Evolutionary conservation across 1,284 basidiomycete species (phyloP), one percentile per base, ranked within the genome.

Genomic region (Puccinia brachypodii): DNA sequence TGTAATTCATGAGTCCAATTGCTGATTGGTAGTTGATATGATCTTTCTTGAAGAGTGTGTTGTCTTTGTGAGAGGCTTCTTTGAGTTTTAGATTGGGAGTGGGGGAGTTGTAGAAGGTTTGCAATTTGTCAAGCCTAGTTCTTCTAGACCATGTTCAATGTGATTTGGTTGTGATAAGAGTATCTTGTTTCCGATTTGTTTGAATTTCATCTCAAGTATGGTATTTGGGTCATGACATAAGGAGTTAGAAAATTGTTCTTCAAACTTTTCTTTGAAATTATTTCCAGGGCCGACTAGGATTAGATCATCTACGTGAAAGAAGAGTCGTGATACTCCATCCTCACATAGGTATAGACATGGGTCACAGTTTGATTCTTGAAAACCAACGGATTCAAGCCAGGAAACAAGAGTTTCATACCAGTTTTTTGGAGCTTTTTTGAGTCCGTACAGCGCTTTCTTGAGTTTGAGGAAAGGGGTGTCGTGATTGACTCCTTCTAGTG

Each of bases 261-360:
- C 8, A 33, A 66, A 66, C 38, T 66, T 66, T 7, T 36, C 31
- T n/a, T 66, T 3, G 19, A 66, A 66, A 3, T 66, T 2, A 19
- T 66, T 66, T 3, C 62, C 62, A 4, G 7, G 2, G 1, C 62
- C 62, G 11, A 66, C 62, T 9, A 66, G n/a, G 6, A 66, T n/a
- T 8, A 66, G 22, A 38, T 76, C 74, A 25, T 76, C 74, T 9
- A 76, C 42, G 25, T 44, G 75, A 16, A 77, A 62, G 36, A 62
- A 77, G 3, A 77, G 60, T 8, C 16, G 38, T 36, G 38, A 66
- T 1, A 19, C 22, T n/a, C 19, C 19, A 22, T 66, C 38, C 1
- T 66, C 19, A 33, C 62, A 66, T 7, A 72, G 19, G 40, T 47
- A 72, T 3, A 72, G 14, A 19, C 69, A 72, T 11, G 69, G 69